Conservation (phyloP, 805 yeast species). For the Candida parachauliodes region DNA sequence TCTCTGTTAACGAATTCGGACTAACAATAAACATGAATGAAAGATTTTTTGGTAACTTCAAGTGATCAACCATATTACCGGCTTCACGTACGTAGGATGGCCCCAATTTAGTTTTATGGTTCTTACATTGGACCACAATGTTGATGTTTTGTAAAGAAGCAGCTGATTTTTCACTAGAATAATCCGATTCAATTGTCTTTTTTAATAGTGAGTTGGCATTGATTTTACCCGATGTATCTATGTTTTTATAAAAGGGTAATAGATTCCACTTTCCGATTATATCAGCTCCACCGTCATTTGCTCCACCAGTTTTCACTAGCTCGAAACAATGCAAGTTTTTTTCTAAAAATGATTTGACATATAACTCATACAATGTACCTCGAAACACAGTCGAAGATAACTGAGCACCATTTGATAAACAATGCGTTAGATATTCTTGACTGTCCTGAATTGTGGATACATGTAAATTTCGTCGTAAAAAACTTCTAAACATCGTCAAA, state of each 20-base stretch:
- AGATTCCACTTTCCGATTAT: conserved; percentile 51
- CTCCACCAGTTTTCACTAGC: conserved; percentile 49
- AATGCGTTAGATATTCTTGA: conserved; percentile 27
- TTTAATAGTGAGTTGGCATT: conserved; percentile 10
- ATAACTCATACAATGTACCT: conserved; percentile 55
- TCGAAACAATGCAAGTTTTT: conserved; percentile 32
- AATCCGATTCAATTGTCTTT: conserved; percentile 15
- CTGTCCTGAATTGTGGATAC: conserved; percentile 18
- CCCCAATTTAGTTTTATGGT: conserved; percentile 40
- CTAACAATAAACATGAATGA: conserved; percentile 30
- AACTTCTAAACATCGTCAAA: conserved; percentile 4
- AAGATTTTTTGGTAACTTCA: conserved; percentile 17
- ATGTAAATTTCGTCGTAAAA: neutral
- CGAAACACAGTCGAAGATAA: conserved; percentile 42
- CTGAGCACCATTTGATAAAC: conserved; percentile 18
- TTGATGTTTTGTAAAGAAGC: conserved; percentile 30
- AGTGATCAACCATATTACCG: conserved; percentile 46
- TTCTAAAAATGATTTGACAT: conserved; percentile 37
- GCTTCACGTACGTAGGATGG: conserved; percentile 51
- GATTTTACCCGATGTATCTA: neutral
- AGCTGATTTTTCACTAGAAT: neutral
- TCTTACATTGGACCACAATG: conserved; percentile 55
- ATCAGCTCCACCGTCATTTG: conserved; percentile 57
- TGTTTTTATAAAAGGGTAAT: conserved; percentile 16
- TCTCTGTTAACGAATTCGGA: conserved; percentile 45